Base-by-base conservation (phyloP, 805 yeast species). In the Yamadazyma olivae region DNA sequence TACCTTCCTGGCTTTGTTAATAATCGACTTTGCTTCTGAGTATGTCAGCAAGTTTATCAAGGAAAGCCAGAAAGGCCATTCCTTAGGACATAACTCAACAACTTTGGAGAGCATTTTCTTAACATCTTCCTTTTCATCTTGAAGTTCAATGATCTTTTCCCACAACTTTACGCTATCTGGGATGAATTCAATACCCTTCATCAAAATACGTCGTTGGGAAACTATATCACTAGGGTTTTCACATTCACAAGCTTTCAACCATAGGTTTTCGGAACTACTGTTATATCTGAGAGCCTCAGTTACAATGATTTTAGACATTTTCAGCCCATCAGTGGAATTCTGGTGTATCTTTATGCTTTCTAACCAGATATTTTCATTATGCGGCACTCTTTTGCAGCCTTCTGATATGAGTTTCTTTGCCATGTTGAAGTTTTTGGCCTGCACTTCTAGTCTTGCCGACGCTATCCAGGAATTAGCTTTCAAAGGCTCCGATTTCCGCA, bases 381-480 rank as follows among this genome's bases (percentile, higher is more conserved):
- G 64, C 0, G 89, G 86, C 45, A 90, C 78, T 28, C 64, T 64
- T 4, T 62, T 65, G 50, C 96, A 84, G 2, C 95, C 99, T 51
- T 85, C 78, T n/a, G 67, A 67, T 5, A 89, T 81, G 12, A 84
- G 42, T 16, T 59, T 59, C 35, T 74, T 72, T 0, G 98, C 96
- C 10, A 57, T 57, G 4, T 60, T 60, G 36, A 67, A 64, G 34
- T 77, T 79, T 29, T 70, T 70, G 1, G 81, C 82, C 30, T 71
- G 73, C 45, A 77, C 83, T 51, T 91, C 98, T 7, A 88, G 54
- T 31, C 87, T 61, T 0, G 96, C 95, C 32, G 88, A 76, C 0
- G 95, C 87, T 16, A 91, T 83, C 95, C 96, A 91, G 4, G 83
- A 85, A 32, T 75, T 75, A 0, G 95, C 75, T 39, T 79, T 81